Evolutionary conservation across 148 eudicot species (phyloP).

Genomic region (Diospyros lotus): DNA sequence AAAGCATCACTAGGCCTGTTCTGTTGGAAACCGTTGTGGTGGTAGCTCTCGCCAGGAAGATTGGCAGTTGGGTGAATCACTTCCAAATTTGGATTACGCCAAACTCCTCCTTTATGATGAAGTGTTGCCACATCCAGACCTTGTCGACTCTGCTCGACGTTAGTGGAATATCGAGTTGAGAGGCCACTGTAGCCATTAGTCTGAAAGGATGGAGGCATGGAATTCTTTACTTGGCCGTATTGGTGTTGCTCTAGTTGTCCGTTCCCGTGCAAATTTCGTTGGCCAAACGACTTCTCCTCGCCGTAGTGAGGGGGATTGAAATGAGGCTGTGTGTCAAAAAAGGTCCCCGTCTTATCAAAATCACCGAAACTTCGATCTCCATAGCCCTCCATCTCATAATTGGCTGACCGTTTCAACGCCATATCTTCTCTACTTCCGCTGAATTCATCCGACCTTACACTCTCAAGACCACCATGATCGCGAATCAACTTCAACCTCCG

Average conservation of each 20-base stretch:
- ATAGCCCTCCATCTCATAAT: conserved; percentile 1
- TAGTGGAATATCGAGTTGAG: neutral
- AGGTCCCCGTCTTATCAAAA: conserved; percentile 3
- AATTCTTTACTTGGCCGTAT: conserved; percentile 20
- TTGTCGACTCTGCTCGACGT: neutral
- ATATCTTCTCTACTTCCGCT: conserved; percentile 10
- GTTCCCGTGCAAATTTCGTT: conserved; percentile 4
- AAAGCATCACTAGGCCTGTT: neutral
- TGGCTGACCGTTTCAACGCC: conserved; percentile 1
- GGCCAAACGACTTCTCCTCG: conserved; percentile 4
- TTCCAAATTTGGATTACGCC: neutral
- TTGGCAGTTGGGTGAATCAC: conserved; percentile 11
- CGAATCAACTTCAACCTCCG: conserved; percentile 59
- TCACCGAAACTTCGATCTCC: conserved; percentile 11
- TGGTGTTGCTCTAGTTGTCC: conserved; percentile 19
- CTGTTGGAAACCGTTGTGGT: neutral
- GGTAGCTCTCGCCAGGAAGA: conserved; percentile 4
- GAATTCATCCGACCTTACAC: conserved; percentile 11
- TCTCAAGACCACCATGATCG: conserved; percentile 53
- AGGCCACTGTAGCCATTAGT: neutral
- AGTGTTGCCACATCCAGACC: neutral
- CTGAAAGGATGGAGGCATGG: conserved; percentile 4
- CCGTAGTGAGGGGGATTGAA: neutral
- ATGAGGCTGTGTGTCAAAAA: neutral
- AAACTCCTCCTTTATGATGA: conserved; percentile 16